Conservation (phyloP, 2,329 filamentous ascomycete species). For the Davidsoniella neocaledoniae region DNA sequence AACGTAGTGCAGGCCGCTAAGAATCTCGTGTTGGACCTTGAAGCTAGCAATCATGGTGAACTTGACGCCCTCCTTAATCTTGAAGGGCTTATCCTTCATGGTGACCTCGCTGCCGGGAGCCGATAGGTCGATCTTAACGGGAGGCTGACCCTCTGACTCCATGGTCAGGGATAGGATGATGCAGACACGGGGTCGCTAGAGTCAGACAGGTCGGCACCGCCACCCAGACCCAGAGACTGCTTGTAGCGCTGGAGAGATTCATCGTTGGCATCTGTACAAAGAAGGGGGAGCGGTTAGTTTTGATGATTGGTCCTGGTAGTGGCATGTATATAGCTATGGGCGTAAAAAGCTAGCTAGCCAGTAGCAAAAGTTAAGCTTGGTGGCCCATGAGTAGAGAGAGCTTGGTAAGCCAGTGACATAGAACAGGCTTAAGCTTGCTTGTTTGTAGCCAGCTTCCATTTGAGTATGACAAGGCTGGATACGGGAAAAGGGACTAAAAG, state of each 20-base stretch:
- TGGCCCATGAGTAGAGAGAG: background rate
- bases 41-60: conserved; percentile 93
- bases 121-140: conserved; percentile 80
- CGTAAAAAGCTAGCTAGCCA: too few species aligned
- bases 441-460: background rate
- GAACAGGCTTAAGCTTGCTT: background rate
- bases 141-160: conserved; percentile 62
- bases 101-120: conserved; percentile 53
- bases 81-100: conserved; percentile 87
- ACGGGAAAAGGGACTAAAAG: background rate
- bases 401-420: background rate
- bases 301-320: too few species aligned
- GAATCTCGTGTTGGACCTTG: conserved; percentile 91
- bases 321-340: too few species aligned
- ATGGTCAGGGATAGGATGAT: conserved; percentile 86
- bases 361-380: background rate
- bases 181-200: conserved; percentile 71
- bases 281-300: conserved; percentile 3
- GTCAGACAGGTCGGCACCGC: conserved; percentile 54
- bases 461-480: too few species aligned
- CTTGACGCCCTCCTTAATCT: conserved; percentile 84
- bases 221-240: conserved; percentile 75
- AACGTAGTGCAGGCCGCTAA: conserved; percentile 89
- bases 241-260: conserved; percentile 97
- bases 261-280: conserved; percentile 46